Conservation (phyloP, 371 early-diverging fungal genomes). For the Coemansia sp. region DNA sequence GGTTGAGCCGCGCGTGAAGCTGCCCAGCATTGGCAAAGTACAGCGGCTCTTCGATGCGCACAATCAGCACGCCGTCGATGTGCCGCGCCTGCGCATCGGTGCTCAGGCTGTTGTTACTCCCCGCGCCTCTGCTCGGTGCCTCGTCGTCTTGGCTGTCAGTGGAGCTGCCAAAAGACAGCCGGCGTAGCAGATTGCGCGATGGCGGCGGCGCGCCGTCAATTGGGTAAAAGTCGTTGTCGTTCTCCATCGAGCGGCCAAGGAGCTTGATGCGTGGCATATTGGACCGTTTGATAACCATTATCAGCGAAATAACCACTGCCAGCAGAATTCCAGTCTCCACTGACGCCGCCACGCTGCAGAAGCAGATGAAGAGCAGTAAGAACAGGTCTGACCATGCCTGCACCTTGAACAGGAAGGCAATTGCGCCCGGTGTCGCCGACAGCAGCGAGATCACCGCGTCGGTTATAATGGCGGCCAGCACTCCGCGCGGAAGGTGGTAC, state of each 20-base stretch:
- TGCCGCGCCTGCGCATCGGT: conserved; percentile 63
- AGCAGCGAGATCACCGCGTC: conserved; percentile 83
- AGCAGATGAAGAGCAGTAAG: conserved; percentile 75
- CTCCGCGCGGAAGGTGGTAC: conserved; percentile 83
- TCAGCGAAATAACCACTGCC: conserved; percentile 78
- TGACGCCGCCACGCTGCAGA: conserved; percentile 78
- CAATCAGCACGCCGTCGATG: conserved; percentile 78
- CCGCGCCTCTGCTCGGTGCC: not conserved
- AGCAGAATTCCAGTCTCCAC: conserved; percentile 90
- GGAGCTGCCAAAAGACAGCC: conserved; percentile 6
- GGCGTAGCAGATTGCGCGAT: not conserved
- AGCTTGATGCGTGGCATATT: conserved; percentile 80
- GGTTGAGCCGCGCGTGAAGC: conserved; percentile 85
- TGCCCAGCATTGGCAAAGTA: conserved; percentile 96
- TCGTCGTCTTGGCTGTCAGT: conserved; percentile 6
- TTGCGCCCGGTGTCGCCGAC: conserved; percentile 74
- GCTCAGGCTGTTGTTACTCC: conserved; percentile 46
- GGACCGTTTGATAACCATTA: conserved; percentile 88
- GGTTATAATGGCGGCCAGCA: conserved; percentile 81
- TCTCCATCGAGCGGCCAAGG: conserved; percentile 54
- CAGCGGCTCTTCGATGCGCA: conserved; percentile 86
- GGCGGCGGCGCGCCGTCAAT: conserved; percentile 9
- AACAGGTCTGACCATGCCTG: conserved; percentile 85
- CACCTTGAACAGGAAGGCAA: conserved; percentile 77
- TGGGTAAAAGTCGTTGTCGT: conserved; percentile 36